A percentile compares a stretch with the other conserved stretches of the same genome.
Evolutionary conservation across 345 rosid genomes (phyloP).

Genomic region (Syzygium grande): DNA sequence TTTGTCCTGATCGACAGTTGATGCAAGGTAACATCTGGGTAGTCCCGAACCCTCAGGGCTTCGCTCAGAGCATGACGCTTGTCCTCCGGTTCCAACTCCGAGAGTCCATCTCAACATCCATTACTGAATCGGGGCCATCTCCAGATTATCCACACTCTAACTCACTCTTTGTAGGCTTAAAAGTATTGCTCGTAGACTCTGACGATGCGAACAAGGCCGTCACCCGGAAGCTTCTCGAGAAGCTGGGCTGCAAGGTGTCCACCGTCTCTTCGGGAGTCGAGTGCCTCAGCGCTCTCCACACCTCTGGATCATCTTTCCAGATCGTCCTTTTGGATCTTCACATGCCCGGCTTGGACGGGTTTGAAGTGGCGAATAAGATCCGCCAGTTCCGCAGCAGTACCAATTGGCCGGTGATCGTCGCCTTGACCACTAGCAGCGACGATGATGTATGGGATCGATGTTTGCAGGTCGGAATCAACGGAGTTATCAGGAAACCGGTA

Average conservation of each 20-base stretch:
- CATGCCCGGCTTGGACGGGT: conserved; percentile 71
- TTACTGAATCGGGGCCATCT: conserved; percentile 37
- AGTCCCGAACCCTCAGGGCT: conserved; percentile 43
- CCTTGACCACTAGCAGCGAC: conserved; percentile 46
- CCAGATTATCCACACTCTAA: conserved; percentile 46
- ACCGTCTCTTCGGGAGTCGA: conserved; percentile 66
- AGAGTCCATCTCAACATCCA: conserved; percentile 29
- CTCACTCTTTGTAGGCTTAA: conserved; percentile 59
- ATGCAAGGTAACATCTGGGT: conserved; percentile 90
- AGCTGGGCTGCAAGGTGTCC: conserved; percentile 73
- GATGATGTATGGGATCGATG: conserved; percentile 61
- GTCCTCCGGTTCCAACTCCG: conserved; percentile 57
- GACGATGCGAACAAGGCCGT: conserved; percentile 73
- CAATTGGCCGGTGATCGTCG: conserved; percentile 61
- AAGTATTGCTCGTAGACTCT: conserved; percentile 63
- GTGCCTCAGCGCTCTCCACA: conserved; percentile 49
- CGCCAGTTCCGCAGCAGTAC: conserved; percentile 46
- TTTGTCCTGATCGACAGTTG: conserved; percentile 28
- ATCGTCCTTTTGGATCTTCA: conserved; percentile 76
- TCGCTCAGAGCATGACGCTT: conserved; percentile 64
- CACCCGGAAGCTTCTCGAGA: conserved; percentile 69
- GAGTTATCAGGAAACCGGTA: conserved; percentile 71
- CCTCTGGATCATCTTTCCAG: conserved; percentile 44
- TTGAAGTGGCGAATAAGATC: conserved; percentile 70
- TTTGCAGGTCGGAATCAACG: conserved; percentile 64